These are phyloP conservation scores for Boeremia lycopersici DNA, from an alignment of 2,329 filamentous ascomycete genomes.

Conservation along the genomic window DNA sequence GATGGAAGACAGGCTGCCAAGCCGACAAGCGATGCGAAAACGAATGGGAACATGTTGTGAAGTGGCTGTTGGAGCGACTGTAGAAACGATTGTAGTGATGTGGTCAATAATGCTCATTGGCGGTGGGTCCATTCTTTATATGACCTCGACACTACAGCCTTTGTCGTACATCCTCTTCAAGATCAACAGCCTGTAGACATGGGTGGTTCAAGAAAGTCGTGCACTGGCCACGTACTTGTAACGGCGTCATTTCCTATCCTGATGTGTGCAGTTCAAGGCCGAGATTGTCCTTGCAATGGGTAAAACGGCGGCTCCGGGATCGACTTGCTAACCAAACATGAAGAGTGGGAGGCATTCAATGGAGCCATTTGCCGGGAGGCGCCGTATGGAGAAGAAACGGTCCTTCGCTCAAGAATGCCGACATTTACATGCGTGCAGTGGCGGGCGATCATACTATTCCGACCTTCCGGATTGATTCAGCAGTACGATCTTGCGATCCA, in stretches of 20 bases:
- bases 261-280: background rate
- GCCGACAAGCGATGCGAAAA: constrained; percentile 5
- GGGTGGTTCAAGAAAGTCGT: background rate
- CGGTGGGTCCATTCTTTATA: background rate
- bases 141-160: background rate
- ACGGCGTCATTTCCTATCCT: background rate
- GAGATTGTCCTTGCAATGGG: background rate
- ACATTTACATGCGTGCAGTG: background rate
- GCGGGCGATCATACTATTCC: background rate
- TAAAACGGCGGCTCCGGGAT: constrained; percentile 1
- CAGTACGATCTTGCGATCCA: background rate
- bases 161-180: constrained; percentile 12
- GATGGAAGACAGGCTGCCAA: constrained; percentile 12
- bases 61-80: background rate
- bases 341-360: background rate
- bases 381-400: background rate
- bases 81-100: background rate
- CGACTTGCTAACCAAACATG: background rate
- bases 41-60: background rate
- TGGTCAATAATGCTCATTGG: background rate
- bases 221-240: background rate
- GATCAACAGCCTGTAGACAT: background rate
- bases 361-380: background rate
- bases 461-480: background rate
- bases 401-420: background rate